A percentile compares a stretch with the other conserved stretches of the same genome.
Evolutionary conservation across 129 eudicot genomes (phyloP).

Genomic region (Mikania micrantha): DNA sequence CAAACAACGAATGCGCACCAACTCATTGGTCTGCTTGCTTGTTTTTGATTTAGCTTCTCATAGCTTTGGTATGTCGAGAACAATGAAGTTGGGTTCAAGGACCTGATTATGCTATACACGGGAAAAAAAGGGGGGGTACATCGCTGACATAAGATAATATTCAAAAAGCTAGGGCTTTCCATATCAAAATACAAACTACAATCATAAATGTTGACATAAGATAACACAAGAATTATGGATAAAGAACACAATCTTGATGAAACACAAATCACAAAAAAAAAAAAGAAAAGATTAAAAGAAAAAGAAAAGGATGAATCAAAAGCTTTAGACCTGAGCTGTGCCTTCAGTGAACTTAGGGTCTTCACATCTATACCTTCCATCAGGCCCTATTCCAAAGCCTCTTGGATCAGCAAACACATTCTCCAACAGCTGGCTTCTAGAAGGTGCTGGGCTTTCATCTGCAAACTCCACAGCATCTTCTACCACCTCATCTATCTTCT

Average conservation of each 20-base stretch:
- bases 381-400: conserved; percentile 27
- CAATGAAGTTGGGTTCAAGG: no score
- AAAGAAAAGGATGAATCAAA: not conserved
- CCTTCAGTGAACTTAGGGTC: conserved; percentile 25
- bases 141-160: no score
- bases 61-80: no score
- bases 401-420: conserved; percentile 28
- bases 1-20: no score
- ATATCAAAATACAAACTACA: conserved; percentile 8
- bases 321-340: conserved; percentile 22
- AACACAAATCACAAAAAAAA: not conserved
- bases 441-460: conserved; percentile 21
- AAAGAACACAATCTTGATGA: not conserved
- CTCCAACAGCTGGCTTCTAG: conserved; percentile 26
- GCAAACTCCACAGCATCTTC: conserved; percentile 25
- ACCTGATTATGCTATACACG: no score
- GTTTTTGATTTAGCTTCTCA: no score
- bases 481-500: conserved; percentile 24
- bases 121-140: no score
- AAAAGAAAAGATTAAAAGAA: no score
- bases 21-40: no score
- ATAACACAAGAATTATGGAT: not conserved
- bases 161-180: not conserved
- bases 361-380: conserved; percentile 24
- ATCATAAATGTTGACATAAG: not conserved